Evolutionary conservation across 139 green algal species (phyloP).

Genomic region (Coccomyxa sp.): DNA sequence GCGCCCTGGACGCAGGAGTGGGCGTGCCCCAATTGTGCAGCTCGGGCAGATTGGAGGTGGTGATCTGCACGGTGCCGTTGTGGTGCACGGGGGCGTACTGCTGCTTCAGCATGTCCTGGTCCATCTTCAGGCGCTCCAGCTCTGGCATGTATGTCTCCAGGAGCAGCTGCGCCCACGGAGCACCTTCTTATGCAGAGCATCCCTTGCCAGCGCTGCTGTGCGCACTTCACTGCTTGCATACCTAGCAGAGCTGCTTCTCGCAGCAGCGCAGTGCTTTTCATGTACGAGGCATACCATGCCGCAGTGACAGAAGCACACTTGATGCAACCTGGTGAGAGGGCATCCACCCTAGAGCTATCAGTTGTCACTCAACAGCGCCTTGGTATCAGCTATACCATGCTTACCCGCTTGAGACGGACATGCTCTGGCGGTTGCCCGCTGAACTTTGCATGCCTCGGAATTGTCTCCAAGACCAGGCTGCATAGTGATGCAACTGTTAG

Average conservation of each 20-base stretch:
- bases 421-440: slow-evolving; percentile 25
- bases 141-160: slow-evolving; percentile 31
- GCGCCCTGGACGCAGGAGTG: neutral
- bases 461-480: slow-evolving; percentile 76
- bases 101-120: slow-evolving; percentile 21
- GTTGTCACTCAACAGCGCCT: too few species aligned
- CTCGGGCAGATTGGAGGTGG: slow-evolving; percentile 50
- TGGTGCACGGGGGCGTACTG: neutral
- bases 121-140: slow-evolving; percentile 60
- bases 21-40: slow-evolving; percentile 48
- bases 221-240: too few species aligned
- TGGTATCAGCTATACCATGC: too few species aligned
- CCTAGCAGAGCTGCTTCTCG: too few species aligned
- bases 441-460: slow-evolving; percentile 62
- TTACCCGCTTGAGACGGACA: slow-evolving; percentile 32
- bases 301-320: too few species aligned
- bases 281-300: too few species aligned
- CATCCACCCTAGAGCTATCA: too few species aligned
- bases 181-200: neutral
- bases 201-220: too few species aligned
- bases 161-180: slow-evolving; percentile 7
- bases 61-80: slow-evolving; percentile 37
- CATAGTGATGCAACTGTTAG: too few species aligned
- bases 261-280: too few species aligned
- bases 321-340: too few species aligned